These are phyloP conservation scores for Colletotrichum cordylinicola DNA, from an alignment of 2,329 filamentous ascomycete species.

Conservation along the genomic window DNA sequence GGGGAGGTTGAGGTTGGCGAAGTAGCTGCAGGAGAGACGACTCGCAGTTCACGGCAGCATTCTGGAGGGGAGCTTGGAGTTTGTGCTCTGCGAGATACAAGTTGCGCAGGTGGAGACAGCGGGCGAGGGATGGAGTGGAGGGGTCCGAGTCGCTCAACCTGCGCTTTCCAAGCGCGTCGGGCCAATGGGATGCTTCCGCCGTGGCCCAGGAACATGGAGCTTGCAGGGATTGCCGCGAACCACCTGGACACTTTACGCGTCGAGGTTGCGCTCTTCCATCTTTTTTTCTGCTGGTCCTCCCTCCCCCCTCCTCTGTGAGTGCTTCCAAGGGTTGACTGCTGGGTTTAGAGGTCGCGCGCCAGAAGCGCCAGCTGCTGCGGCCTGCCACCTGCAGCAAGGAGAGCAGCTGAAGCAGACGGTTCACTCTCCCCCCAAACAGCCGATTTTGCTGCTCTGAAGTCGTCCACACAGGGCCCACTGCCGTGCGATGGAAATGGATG, in stretches of 20 bases:
- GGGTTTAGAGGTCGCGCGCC: not conserved
- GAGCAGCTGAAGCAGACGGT: not conserved
- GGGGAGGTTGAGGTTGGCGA: not conserved
- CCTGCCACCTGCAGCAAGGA: not conserved
- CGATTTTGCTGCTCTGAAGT: not conserved
- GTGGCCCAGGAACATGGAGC: not conserved
- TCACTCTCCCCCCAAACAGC: not conserved
- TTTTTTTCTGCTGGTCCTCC: not conserved
- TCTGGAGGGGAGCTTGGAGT: not conserved
- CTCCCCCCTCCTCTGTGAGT: not conserved
- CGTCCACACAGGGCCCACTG: not conserved
- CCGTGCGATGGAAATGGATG: not conserved
- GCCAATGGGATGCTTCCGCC: slow-evolving; percentile 11
- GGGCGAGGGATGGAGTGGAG: not conserved
- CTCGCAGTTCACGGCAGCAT: not conserved
- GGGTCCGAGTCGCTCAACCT: not conserved
- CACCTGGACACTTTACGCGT: slow-evolving; percentile 11
- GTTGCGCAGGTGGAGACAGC: not conserved
- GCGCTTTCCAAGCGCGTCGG: not conserved
- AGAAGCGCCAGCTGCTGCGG: not conserved
- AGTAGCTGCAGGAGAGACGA: not conserved
- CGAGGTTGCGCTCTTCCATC: not conserved
- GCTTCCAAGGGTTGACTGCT: not conserved
- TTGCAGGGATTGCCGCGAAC: not conserved
- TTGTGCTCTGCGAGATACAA: not conserved